phyloP scores from a whole-genome alignment of 2,329 filamentous ascomycete genomes.

The Plenodomus tracheiphilus region DNA sequence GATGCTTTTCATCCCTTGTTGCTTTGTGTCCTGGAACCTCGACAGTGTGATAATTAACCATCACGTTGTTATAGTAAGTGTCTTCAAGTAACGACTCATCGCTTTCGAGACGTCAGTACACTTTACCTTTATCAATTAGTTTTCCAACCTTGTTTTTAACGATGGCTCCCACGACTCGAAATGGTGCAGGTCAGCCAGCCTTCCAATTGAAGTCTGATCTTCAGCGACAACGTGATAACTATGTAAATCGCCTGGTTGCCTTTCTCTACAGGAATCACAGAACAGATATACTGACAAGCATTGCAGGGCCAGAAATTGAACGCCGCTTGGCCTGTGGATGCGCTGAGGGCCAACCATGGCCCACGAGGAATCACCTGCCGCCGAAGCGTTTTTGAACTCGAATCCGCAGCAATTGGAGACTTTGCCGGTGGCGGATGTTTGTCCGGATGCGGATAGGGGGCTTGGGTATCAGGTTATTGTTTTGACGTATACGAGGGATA shows the following conservation, averaged over 20 bases:
- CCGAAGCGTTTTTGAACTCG: no score
- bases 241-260: neutral
- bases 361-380: neutral
- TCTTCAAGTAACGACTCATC: neutral
- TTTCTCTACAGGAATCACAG: neutral
- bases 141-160: neutral
- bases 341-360: neutral
- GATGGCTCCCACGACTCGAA: neutral
- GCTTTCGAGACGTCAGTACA: neutral
- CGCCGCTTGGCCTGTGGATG: neutral
- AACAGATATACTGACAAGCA: neutral
- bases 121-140: no score
- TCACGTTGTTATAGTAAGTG: neutral
- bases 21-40: neutral
- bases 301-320: conserved; percentile 2
- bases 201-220: neutral
- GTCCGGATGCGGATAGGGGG: neutral
- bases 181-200: neutral
- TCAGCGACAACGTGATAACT: conserved; percentile 1
- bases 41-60: neutral
- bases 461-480: conserved; percentile 4
- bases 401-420: neutral
- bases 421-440: neutral
- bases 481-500: conserved; percentile 8
- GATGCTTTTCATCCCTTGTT: neutral